Evolutionary conservation across 129 eudicot species (phyloP).

Genomic region (Oenanthe sinensis): DNA sequence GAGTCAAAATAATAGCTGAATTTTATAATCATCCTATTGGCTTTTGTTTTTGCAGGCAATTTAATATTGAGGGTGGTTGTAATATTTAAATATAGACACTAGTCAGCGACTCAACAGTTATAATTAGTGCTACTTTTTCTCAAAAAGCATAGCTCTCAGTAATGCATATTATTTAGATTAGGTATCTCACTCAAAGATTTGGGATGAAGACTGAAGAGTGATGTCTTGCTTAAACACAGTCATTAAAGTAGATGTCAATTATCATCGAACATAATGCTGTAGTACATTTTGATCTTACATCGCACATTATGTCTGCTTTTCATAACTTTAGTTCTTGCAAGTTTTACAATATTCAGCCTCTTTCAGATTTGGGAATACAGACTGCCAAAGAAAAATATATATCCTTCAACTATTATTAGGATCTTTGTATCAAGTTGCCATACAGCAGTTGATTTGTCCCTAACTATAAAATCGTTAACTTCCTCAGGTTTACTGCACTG

Average conservation of each 20-base stretch:
- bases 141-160: background rate
- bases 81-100: background rate
- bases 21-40: background rate
- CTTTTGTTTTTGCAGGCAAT: background rate
- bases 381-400: background rate
- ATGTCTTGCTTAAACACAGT: background rate
- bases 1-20: background rate
- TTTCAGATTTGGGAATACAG: background rate
- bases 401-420: background rate
- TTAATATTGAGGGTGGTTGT: background rate
- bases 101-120: background rate
- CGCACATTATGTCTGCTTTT: background rate
- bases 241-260: background rate
- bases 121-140: background rate
- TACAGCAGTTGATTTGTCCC: background rate
- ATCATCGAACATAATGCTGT: background rate
- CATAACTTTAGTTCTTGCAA: background rate
- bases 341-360: background rate
- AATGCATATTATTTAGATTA: too few relatives aligned
- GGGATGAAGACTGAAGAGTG: background rate
- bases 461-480: background rate
- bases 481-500: background rate
- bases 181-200: background rate
- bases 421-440: background rate
- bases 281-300: background rate